phyloP scores from a whole-genome alignment of 805 yeast species.

The Priceomyces carsonii region DNA sequence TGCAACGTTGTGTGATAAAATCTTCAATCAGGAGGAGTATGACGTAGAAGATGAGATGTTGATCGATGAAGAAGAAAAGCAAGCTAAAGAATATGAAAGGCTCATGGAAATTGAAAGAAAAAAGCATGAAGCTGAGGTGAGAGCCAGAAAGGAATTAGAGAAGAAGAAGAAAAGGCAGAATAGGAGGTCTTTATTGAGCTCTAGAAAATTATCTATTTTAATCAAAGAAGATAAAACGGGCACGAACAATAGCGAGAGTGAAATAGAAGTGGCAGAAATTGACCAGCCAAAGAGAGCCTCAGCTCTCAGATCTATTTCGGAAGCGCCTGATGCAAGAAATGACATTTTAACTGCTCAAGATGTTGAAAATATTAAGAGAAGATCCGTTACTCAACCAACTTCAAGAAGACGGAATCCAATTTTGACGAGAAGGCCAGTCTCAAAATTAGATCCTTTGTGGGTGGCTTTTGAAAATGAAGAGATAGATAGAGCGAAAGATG shows the following conservation, averaged over 20 bases:
- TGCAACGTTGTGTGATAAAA: slow-evolving; percentile 74
- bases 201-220: slow-evolving; percentile 36
- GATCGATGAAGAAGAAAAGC: slow-evolving; percentile 43
- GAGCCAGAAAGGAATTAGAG: slow-evolving; percentile 48
- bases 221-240: slow-evolving; percentile 30
- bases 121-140: slow-evolving; percentile 53
- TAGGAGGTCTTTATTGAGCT: slow-evolving; percentile 39
- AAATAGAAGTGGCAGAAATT: slow-evolving; percentile 26
- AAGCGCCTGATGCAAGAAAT: slow-evolving; percentile 18
- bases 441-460: slow-evolving; percentile 59
- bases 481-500: slow-evolving; percentile 45
- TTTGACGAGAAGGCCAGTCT: slow-evolving; percentile 56
- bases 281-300: slow-evolving; percentile 40
- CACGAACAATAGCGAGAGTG: slow-evolving; percentile 26
- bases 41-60: slow-evolving; percentile 50
- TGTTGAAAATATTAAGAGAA: slow-evolving; percentile 42
- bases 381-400: slow-evolving; percentile 48
- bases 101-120: slow-evolving; percentile 46
- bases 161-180: slow-evolving; percentile 44
- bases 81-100: slow-evolving; percentile 47
- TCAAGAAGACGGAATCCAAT: slow-evolving; percentile 33
- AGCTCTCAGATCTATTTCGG: slow-evolving; percentile 39
- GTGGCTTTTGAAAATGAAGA: slow-evolving; percentile 50
- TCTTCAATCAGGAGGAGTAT: slow-evolving; percentile 65
- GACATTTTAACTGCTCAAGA: slow-evolving; percentile 48